phyloP scores from a whole-genome alignment of 805 yeast genomes.

The Debaryomyces hansenii region DNA sequence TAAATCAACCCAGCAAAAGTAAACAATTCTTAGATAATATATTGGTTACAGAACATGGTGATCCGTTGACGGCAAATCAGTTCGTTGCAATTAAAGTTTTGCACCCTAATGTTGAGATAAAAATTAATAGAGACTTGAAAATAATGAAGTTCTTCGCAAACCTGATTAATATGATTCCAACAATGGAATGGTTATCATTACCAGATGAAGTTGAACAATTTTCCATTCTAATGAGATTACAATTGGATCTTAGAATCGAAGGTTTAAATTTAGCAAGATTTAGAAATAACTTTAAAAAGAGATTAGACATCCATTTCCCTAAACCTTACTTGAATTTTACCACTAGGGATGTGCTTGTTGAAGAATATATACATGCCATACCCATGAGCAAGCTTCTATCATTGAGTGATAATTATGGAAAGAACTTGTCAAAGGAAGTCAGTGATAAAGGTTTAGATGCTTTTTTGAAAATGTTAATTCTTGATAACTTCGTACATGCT shows the following conservation, averaged over 20 bases:
- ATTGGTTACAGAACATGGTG: slow-evolving; percentile 33
- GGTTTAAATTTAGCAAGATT: slow-evolving; percentile 77
- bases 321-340: slow-evolving; percentile 65
- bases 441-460: slow-evolving; percentile 88
- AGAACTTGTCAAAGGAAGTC: slow-evolving; percentile 60
- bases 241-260: slow-evolving; percentile 87
- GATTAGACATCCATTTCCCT: slow-evolving; percentile 74
- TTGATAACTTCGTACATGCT: slow-evolving; percentile 94
- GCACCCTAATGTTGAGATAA: slow-evolving; percentile 79
- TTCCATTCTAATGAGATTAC: slow-evolving; percentile 79
- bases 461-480: slow-evolving; percentile 85
- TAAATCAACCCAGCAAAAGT: slow-evolving; percentile 12
- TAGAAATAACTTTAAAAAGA: slow-evolving; percentile 60
- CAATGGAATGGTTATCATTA: slow-evolving; percentile 96
- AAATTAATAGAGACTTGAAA: slow-evolving; percentile 74
- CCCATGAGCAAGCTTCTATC: slow-evolving; percentile 74
- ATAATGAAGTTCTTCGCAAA: slow-evolving; percentile 84
- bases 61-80: slow-evolving; percentile 40
- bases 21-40: slow-evolving; percentile 28
- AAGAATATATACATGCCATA: slow-evolving; percentile 80
- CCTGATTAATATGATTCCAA: slow-evolving; percentile 71
- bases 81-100: slow-evolving; percentile 88
- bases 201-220: slow-evolving; percentile 95
- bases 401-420: slow-evolving; percentile 44
- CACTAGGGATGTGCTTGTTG: slow-evolving; percentile 74